phyloP scores from a whole-genome alignment of 1,139 yeast genomes.

The Sugiyamaella neomexicana region DNA sequence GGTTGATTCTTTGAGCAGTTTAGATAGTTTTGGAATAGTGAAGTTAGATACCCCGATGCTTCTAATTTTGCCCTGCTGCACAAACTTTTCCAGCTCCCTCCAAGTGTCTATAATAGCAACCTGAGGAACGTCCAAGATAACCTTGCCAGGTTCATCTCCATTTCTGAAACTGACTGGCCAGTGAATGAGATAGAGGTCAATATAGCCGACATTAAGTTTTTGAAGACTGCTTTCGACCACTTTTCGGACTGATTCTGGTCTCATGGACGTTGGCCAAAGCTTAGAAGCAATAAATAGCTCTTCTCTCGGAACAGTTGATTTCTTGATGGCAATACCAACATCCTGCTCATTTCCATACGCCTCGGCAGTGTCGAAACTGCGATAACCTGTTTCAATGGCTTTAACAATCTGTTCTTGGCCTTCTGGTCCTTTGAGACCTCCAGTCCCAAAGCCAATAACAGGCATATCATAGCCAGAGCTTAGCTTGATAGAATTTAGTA shows the following conservation, averaged over 20 bases:
- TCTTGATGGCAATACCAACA: constrained; percentile 42
- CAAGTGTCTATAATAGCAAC: constrained; percentile 78
- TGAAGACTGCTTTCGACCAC: constrained; percentile 49
- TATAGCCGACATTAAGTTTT: constrained; percentile 59
- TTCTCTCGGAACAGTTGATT: constrained; percentile 38
- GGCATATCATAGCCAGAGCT: constrained; percentile 45
- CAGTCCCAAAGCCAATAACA: constrained; percentile 56
- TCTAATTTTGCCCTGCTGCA: constrained; percentile 57
- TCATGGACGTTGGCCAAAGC: constrained; percentile 48
- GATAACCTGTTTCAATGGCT: constrained; percentile 48
- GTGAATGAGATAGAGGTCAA: constrained; percentile 64
- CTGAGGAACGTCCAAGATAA: constrained; percentile 59
- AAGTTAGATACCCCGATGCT: constrained; percentile 86
- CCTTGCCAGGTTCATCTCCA: constrained; percentile 44
- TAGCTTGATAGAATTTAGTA: constrained; percentile 28
- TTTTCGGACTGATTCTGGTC: constrained; percentile 48
- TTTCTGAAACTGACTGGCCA: constrained; percentile 64
- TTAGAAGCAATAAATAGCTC: constrained; percentile 47
- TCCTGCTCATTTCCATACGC: constrained; percentile 47
- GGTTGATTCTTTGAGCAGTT: constrained; percentile 66
- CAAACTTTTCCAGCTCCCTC: constrained; percentile 67
- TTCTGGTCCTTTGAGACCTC: constrained; percentile 51
- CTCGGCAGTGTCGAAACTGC: constrained; percentile 47
- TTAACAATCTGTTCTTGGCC: constrained; percentile 45
- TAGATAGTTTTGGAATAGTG: constrained; percentile 70